phyloP scores from a whole-genome alignment of 208 protist species.

The Zelonia costaricensis region DNA sequence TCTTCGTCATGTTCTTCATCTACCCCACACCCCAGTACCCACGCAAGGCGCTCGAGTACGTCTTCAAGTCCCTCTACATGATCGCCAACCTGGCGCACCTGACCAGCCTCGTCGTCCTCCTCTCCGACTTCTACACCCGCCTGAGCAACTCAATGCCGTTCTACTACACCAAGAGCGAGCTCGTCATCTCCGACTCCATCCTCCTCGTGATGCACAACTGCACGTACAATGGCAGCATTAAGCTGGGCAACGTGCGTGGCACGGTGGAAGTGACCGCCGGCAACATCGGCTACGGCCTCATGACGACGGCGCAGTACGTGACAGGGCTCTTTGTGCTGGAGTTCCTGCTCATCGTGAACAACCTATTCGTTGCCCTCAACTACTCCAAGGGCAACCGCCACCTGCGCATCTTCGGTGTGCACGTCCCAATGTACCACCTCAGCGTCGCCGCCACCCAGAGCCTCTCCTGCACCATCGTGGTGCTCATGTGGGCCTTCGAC shows the following conservation, averaged over 20 bases:
- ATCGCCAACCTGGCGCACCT: slow-evolving; percentile 44
- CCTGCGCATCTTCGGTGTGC: slow-evolving; percentile 68
- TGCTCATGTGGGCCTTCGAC: slow-evolving; percentile 55
- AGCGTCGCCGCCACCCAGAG: slow-evolving; percentile 52
- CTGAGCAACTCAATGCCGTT: slow-evolving; percentile 54
- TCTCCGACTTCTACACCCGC: slow-evolving; percentile 70
- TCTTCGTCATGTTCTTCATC: slow-evolving; percentile 84
- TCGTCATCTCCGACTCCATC: slow-evolving; percentile 39
- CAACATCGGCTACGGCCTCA: slow-evolving; percentile 54
- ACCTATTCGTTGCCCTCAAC: slow-evolving; percentile 34
- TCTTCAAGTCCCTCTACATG: slow-evolving; percentile 73
- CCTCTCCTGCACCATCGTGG: slow-evolving; percentile 59
- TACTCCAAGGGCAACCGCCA: slow-evolving; percentile 73
- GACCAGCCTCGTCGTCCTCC: slow-evolving; percentile 55
- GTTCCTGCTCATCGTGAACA: slow-evolving; percentile 69
- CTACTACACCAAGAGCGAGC: slow-evolving; percentile 48
- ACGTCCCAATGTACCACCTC: slow-evolving; percentile 83
- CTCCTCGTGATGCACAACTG: slow-evolving; percentile 57
- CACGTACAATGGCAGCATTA: slow-evolving; percentile 49
- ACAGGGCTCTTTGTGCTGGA: slow-evolving; percentile 65
- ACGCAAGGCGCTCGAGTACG: slow-evolving; percentile 47
- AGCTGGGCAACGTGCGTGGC: slow-evolving; percentile 37
- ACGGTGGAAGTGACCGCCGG: slow-evolving; percentile 32
- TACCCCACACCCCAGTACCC: slow-evolving; percentile 78
- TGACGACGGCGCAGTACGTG: slow-evolving; percentile 68